Base-by-base conservation (phyloP, 2,329 filamentous ascomycete species). In the Thyridium curvatum region DNA sequence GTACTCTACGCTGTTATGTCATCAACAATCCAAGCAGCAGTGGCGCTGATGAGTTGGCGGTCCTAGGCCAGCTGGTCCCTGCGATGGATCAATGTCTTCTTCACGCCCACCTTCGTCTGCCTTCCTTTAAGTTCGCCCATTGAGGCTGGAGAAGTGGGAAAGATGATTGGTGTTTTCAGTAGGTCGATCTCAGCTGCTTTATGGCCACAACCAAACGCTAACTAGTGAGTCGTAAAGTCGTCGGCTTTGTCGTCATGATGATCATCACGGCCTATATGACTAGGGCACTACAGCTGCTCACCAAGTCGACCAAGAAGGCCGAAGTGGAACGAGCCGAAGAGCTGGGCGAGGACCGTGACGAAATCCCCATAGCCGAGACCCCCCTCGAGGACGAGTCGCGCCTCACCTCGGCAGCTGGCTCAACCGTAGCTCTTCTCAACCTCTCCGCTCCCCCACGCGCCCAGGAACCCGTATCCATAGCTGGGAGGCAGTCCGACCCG, bases 91-190 rank as follows among this genome's bases (percentile, higher is more conserved):
- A 76, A 70, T 41, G 58, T 79, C 37, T 69, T 77, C 46, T 79
- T 80, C 47, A 75, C 70, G 3, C 76, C 74, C 8, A 70, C 74
- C 0, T 81, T 81, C 56, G 66, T 80, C 8, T 61, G 77, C 18
- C 59, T 81, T 1, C 75, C 77, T 7, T 60, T 81, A 2, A 78
- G 74, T 46, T 67, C 73, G 2, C 46, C 66, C 0, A 74, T 80
- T 14, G 65, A 71, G 15, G 66, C 68, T 2, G 48, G 64, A 1
- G 77, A 81, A 48, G 72, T 79, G 12, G 64, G 66, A 30, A 77
- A 78, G 50, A 77, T 80, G 31, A 74, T 79, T 43, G 71, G 62
- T 17, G 70, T 81, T 2, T 80, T 79, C 49, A 48, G 75, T 78
- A 48, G 51, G 70, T 13, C 5, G 16, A 10, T 8, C 9, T 9